Conservation (phyloP, 352 stramenopile species). For the Globisporangium middletonii region DNA sequence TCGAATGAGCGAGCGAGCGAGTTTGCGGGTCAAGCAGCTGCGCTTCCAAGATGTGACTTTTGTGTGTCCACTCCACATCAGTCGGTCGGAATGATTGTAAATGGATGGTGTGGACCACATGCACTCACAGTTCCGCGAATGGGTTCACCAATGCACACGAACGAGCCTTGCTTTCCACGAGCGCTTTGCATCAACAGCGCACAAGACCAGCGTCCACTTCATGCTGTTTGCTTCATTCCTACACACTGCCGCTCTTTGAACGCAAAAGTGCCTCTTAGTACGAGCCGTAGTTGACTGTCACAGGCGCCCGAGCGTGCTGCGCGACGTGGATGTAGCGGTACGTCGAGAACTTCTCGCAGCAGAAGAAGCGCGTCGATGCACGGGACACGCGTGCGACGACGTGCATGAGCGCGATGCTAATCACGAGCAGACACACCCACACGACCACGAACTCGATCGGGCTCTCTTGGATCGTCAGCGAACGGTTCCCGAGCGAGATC, state of each 20-base stretch:
- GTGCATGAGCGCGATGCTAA: constrained; percentile 49
- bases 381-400: constrained; percentile 38
- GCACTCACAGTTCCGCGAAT: neutral
- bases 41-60: neutral
- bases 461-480: constrained; percentile 27
- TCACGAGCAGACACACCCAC: constrained; percentile 39
- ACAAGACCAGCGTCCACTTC: too few relatives aligned
- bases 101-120: too few relatives aligned
- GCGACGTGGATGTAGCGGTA: constrained; percentile 37
- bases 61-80: neutral
- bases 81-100: neutral
- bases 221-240: neutral
- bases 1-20: too few relatives aligned
- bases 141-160: neutral
- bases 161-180: neutral
- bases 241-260: neutral
- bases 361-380: constrained; percentile 55
- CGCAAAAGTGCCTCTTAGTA: constrained; percentile 2
- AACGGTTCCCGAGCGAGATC: neutral
- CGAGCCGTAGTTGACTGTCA: constrained; percentile 8
- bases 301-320: constrained; percentile 19
- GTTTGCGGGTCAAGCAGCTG: neutral
- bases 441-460: constrained; percentile 34
- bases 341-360: constrained; percentile 50
- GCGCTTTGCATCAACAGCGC: neutral